Percentiles rank a stretch among this genome's conserved stretches.
Conservation (phyloP, 192 early-diverging fungal species). For the Coemansia sp. region DNA sequence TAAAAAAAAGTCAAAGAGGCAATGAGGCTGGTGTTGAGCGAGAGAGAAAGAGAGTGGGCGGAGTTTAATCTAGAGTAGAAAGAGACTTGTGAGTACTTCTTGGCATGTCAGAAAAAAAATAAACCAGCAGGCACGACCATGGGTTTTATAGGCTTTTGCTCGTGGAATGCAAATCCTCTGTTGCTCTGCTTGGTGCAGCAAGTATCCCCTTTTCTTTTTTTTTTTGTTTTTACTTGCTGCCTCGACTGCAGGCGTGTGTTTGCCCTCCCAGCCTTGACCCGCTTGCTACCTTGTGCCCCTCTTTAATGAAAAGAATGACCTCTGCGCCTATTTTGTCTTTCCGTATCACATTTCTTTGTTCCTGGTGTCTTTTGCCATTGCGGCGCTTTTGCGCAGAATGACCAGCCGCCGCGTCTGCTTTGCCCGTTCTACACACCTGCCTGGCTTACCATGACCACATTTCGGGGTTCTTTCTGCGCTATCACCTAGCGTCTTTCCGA, state of each 20-base stretch:
- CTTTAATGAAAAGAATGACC: constrained; percentile 6
- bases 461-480: background rate
- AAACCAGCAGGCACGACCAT: background rate
- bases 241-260: background rate
- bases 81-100: background rate
- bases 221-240: background rate
- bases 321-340: background rate
- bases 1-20: background rate
- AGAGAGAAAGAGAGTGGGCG: background rate
- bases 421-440: background rate
- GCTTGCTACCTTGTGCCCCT: background rate
- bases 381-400: background rate
- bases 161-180: background rate
- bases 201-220: background rate
- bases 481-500: background rate
- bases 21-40: background rate
- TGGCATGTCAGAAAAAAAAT: background rate
- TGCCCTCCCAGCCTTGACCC: background rate
- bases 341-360: background rate
- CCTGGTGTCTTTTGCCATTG: background rate
- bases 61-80: background rate
- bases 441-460: background rate
- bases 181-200: background rate
- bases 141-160: background rate
- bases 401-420: background rate